These are phyloP conservation scores for Wickerhamiella musiphila DNA, from an alignment of 805 yeast species.

Conservation along the genomic window DNA sequence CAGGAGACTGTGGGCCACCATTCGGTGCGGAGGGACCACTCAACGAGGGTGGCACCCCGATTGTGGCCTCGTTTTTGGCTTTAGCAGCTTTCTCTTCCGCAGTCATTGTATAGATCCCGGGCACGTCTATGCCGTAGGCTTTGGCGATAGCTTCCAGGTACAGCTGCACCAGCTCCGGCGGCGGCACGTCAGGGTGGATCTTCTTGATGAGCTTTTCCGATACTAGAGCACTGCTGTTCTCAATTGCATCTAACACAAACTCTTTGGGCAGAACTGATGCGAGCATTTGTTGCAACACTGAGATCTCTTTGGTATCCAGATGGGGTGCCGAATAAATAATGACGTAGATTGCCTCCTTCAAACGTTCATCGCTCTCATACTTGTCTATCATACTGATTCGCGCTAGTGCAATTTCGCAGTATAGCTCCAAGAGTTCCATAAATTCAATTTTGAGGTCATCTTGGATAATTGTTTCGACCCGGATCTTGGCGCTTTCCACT, in stretches of 20 bases:
- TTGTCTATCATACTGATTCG: slow-evolving; percentile 42
- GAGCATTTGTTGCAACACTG: slow-evolving; percentile 41
- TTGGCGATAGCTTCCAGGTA: slow-evolving; percentile 67
- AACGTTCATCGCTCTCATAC: slow-evolving; percentile 14
- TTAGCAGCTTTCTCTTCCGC: slow-evolving; percentile 19
- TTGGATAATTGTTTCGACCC: slow-evolving; percentile 70
- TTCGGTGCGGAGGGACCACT: slow-evolving; percentile 16
- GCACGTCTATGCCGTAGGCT: slow-evolving; percentile 61
- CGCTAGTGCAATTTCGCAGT: slow-evolving; percentile 67
- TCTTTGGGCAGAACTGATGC: slow-evolving; percentile 50
- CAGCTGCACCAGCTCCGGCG: slow-evolving; percentile 41
- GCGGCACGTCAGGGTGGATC: slow-evolving; percentile 52
- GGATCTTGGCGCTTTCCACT: slow-evolving; percentile 63
- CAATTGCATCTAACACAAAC: slow-evolving; percentile 37
- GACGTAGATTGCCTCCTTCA: slow-evolving; percentile 58
- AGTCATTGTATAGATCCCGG: slow-evolving; percentile 30
- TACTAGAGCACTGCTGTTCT: slow-evolving; percentile 33
- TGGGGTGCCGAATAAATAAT: slow-evolving; percentile 52
- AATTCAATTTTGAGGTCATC: slow-evolving; percentile 70
- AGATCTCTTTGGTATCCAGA: slow-evolving; percentile 61
- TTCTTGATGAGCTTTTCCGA: slow-evolving; percentile 51
- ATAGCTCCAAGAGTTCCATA: slow-evolving; percentile 60
- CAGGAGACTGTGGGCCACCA: neutral
- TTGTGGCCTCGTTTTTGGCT: slow-evolving; percentile 10
- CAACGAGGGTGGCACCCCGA: slow-evolving; percentile 11